phyloP scores from a whole-genome alignment of 768 basidiomycete species.

The Leccinum barrowsii region DNA sequence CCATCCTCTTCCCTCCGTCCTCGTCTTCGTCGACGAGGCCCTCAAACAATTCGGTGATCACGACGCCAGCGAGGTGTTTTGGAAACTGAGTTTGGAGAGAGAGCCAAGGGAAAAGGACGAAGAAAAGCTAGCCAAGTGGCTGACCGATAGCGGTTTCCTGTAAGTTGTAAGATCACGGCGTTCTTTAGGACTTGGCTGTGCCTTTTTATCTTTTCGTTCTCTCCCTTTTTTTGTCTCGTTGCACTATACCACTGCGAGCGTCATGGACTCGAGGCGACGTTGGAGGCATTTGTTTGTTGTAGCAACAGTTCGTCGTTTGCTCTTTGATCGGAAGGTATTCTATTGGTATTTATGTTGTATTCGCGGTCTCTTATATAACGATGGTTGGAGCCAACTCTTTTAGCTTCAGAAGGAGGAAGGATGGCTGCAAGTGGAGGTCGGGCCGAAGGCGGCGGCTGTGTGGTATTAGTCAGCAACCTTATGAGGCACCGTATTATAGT shows the following conservation, averaged over 20 bases:
- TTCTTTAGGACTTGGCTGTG: not conserved
- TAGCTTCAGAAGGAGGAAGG: too few species aligned
- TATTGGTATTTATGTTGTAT: not conserved
- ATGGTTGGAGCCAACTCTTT: too few species aligned
- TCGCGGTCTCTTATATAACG: not conserved
- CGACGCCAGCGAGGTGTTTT: conserved; percentile 35
- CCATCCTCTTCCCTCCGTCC: conserved; percentile 39
- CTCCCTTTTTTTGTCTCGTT: not conserved
- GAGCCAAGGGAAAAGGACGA: conserved; percentile 56
- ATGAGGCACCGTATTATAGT: too few species aligned
- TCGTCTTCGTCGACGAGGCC: conserved; percentile 40
- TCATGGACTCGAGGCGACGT: conserved; percentile 4
- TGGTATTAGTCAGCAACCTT: too few species aligned
- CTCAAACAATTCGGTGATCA: conserved; percentile 35
- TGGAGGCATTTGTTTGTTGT: not conserved
- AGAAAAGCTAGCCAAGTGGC: conserved; percentile 42
- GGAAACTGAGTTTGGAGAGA: conserved; percentile 46
- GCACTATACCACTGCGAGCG: conserved; percentile 1
- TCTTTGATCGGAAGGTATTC: not conserved
- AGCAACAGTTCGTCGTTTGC: not conserved
- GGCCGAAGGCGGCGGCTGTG: too few species aligned
- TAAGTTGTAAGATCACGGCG: conserved; percentile 10
- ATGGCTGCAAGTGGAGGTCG: too few species aligned
- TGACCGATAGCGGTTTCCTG: conserved; percentile 39
- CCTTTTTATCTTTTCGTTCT: not conserved